Base-by-base conservation (phyloP, 1,284 basidiomycete species). In the Cryptococcus sp. region DNA sequence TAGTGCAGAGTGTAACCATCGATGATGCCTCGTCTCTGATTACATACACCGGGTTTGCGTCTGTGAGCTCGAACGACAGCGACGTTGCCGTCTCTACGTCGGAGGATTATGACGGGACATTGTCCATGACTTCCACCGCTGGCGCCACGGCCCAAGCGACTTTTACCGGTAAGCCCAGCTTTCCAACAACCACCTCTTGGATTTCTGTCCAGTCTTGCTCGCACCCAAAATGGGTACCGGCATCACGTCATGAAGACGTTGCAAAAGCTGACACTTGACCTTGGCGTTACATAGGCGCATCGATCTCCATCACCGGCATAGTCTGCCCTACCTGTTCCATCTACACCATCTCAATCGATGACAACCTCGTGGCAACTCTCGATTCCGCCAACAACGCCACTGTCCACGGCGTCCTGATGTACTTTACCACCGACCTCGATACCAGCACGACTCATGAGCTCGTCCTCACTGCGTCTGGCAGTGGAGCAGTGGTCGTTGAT, bases 101-200 rank as follows among this genome's bases (percentile, higher is more conserved):
- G n/a, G 19, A 48, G 13, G 71, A 71, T 47, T 63, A 67, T 43
- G 50, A 62, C 22, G 40, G 52, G 4, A 68, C 71, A n/a, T 53
- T 73, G 16, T 67, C 63, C 41, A 55, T 63, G 64, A 71, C 71
- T 5, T 35, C 55, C 1, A 67, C 65, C 0, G 50, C 57, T 5
- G 68, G 67, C 13, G 67, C 71, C 10, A 62, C 67, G n/a, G 71
- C 69, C 3, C 57, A 52, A 22, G 56, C 71, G 7, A 58, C 35
- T 1, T 73, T 73, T 47, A 60, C 47, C 23, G 71, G 71, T 69
- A 45, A 58, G 68, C 52, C 3, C 5, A 19, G 5, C 22, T 8
- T 45, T 7, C 46, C 27, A 50, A 50, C 30, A 30, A 10, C 13
- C n/a, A 11, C 30, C 1, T n/a, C 10, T 5, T 20, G 27, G 16